Base-by-base conservation (phyloP, 2,329 filamentous ascomycete species). In the Fusarium nematophilum region DNA sequence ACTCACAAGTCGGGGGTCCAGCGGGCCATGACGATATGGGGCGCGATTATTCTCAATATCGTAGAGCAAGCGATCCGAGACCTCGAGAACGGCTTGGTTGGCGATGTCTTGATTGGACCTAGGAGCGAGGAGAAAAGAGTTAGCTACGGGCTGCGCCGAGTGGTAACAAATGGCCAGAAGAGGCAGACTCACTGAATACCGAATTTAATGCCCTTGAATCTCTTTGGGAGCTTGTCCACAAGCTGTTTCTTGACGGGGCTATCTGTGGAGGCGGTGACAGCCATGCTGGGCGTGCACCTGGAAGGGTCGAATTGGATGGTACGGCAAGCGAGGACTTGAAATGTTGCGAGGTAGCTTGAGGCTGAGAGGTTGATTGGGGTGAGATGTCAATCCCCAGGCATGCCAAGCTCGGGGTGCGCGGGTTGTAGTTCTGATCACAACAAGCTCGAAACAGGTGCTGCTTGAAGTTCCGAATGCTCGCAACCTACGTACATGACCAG, bases 71-170 rank as follows among this genome's bases (percentile, higher is more conserved):
- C 93, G 88, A 74, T 97, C 91, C n/a, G 92, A 96, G 53, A 99
- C 90, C 77, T 97, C 93, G 65, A 98, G 85, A 53, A 97, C 93
- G 61, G 91, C 93, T 77, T 99, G 95, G 72, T 94, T 96, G 67
- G 96, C 91, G 66, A 98, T 96, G 72, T 98, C 92, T 73, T 96
- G 91, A 69, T 91, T 93, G 21, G 93, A 96, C 71, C 90, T 93
- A 38, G 62, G 14, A 46, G 43, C 13, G 6, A 29, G 18, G 38
- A 6, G 25, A 21, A 9, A 13, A 21, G 13, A 31, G 23, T 48
- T 14, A 52, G 43, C 8, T n/a, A 13, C 18, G 15, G 39, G 36
- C 23, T 23, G 36, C 25, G 27, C n/a, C 11, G 15, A 27, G 13
- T 11, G 14, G 14, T 11, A 13, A 30, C 10, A 29, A 18, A n/a